A percentile compares a stretch with the other conserved stretches of the same genome.
Conservation (phyloP, 768 basidiomycete species). For the Tubosaeta brunneosetosa region DNA sequence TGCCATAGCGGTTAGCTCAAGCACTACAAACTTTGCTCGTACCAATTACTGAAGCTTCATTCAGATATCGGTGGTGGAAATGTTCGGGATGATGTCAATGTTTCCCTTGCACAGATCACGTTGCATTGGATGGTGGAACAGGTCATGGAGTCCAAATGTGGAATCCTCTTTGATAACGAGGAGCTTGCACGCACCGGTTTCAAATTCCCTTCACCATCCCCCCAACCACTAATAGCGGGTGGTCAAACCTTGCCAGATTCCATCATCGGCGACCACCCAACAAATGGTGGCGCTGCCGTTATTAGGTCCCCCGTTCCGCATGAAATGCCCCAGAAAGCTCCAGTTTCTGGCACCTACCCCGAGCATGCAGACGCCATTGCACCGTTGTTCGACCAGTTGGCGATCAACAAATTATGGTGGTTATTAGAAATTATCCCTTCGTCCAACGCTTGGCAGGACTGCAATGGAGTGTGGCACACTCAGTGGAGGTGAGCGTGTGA, state of each 20-base stretch:
- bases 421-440: slow-evolving; percentile 64
- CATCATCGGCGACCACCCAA: neutral
- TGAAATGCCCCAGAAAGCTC: neutral
- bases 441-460: slow-evolving; percentile 53
- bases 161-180: slow-evolving; percentile 50
- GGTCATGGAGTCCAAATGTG: slow-evolving; percentile 51
- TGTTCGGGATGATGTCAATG: slow-evolving; percentile 37
- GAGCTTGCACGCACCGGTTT: slow-evolving; percentile 47
- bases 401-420: slow-evolving; percentile 53
- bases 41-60: neutral
- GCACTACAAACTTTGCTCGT: neutral
- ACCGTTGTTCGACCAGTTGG: slow-evolving; percentile 51
- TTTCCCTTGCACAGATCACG: slow-evolving; percentile 53
- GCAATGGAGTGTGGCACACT: slow-evolving; percentile 48
- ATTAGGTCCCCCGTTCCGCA: neutral
- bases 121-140: slow-evolving; percentile 81
- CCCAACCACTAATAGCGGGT: slow-evolving; percentile 5
- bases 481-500: slow-evolving; percentile 46
- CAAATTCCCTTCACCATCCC: neutral
- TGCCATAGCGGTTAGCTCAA: slow-evolving; percentile 57
- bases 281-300: neutral
- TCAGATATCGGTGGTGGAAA: slow-evolving; percentile 70
- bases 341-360: neutral
- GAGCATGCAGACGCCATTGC: slow-evolving; percentile 36
- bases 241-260: neutral